Base-by-base conservation (phyloP, 2,329 filamentous ascomycete species). In the Diplodia scrobiculata region DNA sequence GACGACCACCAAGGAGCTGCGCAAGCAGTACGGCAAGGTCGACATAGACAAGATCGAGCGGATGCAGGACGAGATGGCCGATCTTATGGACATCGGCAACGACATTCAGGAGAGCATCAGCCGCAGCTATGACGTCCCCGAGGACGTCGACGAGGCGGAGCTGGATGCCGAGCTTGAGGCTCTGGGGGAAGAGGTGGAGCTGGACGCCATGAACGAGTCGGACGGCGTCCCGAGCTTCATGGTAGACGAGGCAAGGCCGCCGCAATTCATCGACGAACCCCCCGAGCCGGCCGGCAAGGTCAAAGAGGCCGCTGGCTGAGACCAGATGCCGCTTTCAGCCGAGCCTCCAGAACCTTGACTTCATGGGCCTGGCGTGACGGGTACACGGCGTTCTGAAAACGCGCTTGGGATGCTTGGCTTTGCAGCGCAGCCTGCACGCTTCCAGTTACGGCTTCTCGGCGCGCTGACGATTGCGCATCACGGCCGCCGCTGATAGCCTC, bases 61-160 rank as follows among this genome's bases (percentile, higher is more conserved):
- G 71, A 86, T 99, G 84, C 94, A 99, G 85, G 95, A 99, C 77
- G 94, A 99, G 81, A 98, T 99, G 95, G 93, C 93, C 5, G 95
- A 99, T 79, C 78, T 99, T 73, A 91, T 99, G 87, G 95, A 99
- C 75, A 89, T 97, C 68, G 94, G 95, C 3, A 98, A 98, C 78
- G 95, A 99, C 79, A 99, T 99, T 67, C 92, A 99, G 80, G 95
- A 98, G 81, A 93, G 90, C 70, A 89, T 99, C 66, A 89, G 90
- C 68, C 81, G 95, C 69, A 91, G 91, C 71, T 99, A 99, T 78
- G 94, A 98, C 75, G 85, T 99, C 41, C 95, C 95, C 0, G 95
- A 99, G 73, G 95, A 98, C 77, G 92, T 99, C 25, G 94, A 98
- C 77, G 95, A 99, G 86, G 88, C 90, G 1, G 95, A 99, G 81